A percentile compares a stretch with the other conserved stretches of the same genome.
phyloP scores from a whole-genome alignment of 768 basidiomycete species.

The Suillus decipiens region DNA sequence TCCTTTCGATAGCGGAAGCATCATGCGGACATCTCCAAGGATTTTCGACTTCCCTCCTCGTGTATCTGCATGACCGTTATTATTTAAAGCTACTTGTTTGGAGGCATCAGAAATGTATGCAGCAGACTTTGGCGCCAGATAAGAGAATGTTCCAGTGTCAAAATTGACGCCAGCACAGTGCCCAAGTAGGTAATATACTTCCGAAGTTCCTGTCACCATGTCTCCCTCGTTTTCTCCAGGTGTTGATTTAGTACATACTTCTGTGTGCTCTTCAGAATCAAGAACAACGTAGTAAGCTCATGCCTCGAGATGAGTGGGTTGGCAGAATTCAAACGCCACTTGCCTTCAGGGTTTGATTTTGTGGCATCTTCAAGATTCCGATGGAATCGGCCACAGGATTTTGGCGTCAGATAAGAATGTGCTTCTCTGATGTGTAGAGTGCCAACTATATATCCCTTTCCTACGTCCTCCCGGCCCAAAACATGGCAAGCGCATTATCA shows the following conservation, averaged over 20 bases:
- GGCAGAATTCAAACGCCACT: neutral
- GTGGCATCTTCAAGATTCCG: neutral
- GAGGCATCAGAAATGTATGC: neutral
- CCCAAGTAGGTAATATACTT: neutral
- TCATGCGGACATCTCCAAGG: neutral
- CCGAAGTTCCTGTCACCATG: neutral
- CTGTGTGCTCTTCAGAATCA: too few relatives aligned
- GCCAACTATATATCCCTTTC: too few relatives aligned
- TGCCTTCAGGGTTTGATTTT: neutral
- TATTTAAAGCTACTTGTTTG: neutral
- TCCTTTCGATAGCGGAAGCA: neutral
- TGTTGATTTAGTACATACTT: too few relatives aligned
- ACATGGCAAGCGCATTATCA: neutral
- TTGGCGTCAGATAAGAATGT: slow-evolving; percentile 1
- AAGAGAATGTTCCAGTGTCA: neutral
- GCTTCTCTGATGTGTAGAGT: neutral
- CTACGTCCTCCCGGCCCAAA: neutral
- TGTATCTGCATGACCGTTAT: neutral
- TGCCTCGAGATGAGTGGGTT: neutral
- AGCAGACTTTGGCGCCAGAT: neutral
- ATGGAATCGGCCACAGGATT: neutral
- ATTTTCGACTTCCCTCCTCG: neutral
- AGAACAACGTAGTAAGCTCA: neutral
- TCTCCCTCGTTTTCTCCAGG: neutral
- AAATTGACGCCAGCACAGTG: neutral